These are phyloP conservation scores for Phytopythium oedochilum DNA, from an alignment of 352 stramenopile genomes.

Conservation along the genomic window DNA sequence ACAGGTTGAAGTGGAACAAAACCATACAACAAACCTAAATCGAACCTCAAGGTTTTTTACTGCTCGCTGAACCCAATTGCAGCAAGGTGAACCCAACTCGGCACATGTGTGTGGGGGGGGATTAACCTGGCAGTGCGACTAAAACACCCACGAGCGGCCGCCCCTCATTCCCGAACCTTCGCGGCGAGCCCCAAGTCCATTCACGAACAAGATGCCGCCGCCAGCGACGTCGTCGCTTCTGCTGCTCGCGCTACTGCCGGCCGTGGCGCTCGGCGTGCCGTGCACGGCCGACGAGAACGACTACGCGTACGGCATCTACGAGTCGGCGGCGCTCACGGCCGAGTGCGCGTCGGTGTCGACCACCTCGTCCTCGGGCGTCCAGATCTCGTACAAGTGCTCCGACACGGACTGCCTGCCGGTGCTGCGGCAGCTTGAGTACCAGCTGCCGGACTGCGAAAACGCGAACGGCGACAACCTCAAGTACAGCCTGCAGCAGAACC, in stretches of 20 bases:
- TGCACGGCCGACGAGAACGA: conserved; percentile 11
- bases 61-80: too few species aligned
- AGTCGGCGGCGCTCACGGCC: background rate
- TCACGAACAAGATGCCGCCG: background rate
- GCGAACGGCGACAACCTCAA: background rate
- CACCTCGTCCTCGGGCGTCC: conserved; percentile 6
- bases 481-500: background rate
- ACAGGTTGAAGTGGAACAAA: too few species aligned
- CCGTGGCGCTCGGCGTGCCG: conserved; percentile 4
- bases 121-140: too few species aligned
- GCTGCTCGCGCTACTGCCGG: background rate
- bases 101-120: too few species aligned
- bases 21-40: too few species aligned
- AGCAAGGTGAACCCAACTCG: too few species aligned
- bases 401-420: background rate
- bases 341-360: background rate
- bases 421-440: conserved; percentile 5
- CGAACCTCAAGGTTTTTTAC: too few species aligned
- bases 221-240: background rate
- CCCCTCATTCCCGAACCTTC: background rate
- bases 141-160: too few species aligned
- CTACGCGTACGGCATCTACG: conserved; percentile 5
- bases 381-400: background rate
- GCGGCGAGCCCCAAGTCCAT: too few species aligned
- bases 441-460: conserved; percentile 5